Evolutionary conservation across 768 basidiomycete species (phyloP).

Genomic region (Hygrocybe coccinea): DNA sequence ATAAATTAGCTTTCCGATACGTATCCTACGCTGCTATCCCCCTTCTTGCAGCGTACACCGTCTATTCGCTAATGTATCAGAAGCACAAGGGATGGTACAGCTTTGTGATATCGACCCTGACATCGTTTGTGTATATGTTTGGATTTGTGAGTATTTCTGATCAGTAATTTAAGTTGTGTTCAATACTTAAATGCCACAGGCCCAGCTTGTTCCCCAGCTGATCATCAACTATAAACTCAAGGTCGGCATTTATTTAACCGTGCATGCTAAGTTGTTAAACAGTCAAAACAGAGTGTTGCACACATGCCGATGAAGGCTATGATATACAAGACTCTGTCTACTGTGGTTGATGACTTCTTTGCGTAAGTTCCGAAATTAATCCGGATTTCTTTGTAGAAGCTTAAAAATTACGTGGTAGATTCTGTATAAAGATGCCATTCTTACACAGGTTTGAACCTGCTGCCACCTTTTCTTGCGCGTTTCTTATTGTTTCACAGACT

Average conservation of each 20-base stretch:
- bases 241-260: slow-evolving; percentile 41
- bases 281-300: slow-evolving; percentile 67
- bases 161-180: slow-evolving; percentile 10
- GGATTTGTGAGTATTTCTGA: slow-evolving; percentile 74
- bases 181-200: slow-evolving; percentile 40
- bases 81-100: slow-evolving; percentile 95
- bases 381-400: not conserved
- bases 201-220: slow-evolving; percentile 78
- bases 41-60: slow-evolving; percentile 65
- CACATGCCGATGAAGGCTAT: slow-evolving; percentile 99
- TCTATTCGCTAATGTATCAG: slow-evolving; percentile 77
- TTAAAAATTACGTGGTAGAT: slow-evolving; percentile 40
- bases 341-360: slow-evolving; percentile 89
- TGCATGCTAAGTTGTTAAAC: slow-evolving; percentile 4
- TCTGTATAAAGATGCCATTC: slow-evolving; percentile 96
- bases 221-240: slow-evolving; percentile 98
- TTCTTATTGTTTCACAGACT: slow-evolving; percentile 37
- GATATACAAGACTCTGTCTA: slow-evolving; percentile 90
- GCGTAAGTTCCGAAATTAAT: slow-evolving; percentile 47
- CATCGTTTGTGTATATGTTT: slow-evolving; percentile 93
- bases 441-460: slow-evolving; percentile 49
- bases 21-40: slow-evolving; percentile 90
- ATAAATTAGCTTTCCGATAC: slow-evolving; percentile 89
- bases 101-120: slow-evolving; percentile 88
- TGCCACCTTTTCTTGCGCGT: not conserved